Percentiles rank a stretch among this genome's conserved stretches.
Evolutionary conservation across 805 yeast species (phyloP).

Genomic region (Ogataea chonburiensis): DNA sequence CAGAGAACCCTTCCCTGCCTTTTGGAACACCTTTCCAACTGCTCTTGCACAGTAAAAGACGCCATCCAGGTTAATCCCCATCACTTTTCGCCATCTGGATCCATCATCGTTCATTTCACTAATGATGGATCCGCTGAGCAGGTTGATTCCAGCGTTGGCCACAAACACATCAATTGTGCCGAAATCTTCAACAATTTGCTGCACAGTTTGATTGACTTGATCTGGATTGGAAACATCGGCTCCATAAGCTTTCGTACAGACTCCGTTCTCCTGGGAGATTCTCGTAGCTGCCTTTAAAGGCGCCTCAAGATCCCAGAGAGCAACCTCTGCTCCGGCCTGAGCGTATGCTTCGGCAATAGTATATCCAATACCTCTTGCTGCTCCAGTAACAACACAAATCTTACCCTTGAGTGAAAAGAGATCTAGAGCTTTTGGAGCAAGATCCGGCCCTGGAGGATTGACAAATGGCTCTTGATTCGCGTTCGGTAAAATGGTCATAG

Average conservation of each 20-base stretch:
- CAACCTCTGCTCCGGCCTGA: conserved; percentile 44
- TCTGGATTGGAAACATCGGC: conserved; percentile 35
- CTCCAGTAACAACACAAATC: conserved; percentile 44
- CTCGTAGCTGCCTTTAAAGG: conserved; percentile 35
- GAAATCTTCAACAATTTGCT: conserved; percentile 36
- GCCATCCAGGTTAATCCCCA: conserved; percentile 50
- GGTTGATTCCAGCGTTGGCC: conserved; percentile 43
- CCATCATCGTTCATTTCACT: conserved; percentile 33
- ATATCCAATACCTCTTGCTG: conserved; percentile 41
- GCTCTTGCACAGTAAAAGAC: conserved; percentile 51
- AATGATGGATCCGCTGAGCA: conserved; percentile 25
- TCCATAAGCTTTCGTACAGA: conserved; percentile 20
- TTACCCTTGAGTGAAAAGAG: conserved; percentile 43
- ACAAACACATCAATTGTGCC: conserved; percentile 42
- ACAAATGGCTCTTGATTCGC: conserved; percentile 2
- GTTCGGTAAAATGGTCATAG: conserved; percentile 1
- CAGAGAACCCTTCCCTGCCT: conserved; percentile 47
- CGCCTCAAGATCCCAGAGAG: conserved; percentile 40
- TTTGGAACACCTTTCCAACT: conserved; percentile 46
- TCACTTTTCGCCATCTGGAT: conserved; percentile 45
- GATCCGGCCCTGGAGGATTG: conserved; percentile 45
- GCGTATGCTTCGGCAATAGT: conserved; percentile 43
- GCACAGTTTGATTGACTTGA: conserved; percentile 32
- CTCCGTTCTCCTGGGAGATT: conserved; percentile 41
- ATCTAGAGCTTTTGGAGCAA: conserved; percentile 47